Percentiles rank a stretch among this genome's conserved stretches.
Conservation (phyloP, 371 early-diverging fungal genomes). For the Chytridium lagenaria region DNA sequence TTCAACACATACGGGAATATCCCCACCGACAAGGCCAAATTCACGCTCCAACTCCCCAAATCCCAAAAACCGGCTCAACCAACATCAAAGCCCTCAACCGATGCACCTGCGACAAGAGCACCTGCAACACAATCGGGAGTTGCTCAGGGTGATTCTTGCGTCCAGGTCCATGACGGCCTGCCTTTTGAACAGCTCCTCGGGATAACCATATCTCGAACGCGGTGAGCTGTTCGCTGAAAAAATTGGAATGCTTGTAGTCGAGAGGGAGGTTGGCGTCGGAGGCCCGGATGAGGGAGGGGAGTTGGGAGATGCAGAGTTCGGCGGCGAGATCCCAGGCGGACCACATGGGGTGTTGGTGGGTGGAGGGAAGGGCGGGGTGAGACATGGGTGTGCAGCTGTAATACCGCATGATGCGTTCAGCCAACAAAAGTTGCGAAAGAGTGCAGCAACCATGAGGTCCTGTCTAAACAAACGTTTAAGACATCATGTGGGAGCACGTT, state of each 20-base stretch:
- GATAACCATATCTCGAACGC: constrained; percentile 97
- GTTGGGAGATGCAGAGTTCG: constrained; percentile 90
- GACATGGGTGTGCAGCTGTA: constrained; percentile 92
- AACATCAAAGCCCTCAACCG: constrained; percentile 89
- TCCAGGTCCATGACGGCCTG: background rate
- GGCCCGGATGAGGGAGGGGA: constrained; percentile 70
- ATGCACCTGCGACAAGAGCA: constrained; percentile 92
- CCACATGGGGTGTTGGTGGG: constrained; percentile 97
- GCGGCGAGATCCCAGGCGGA: constrained; percentile 92
- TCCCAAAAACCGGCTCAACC: constrained; percentile 90
- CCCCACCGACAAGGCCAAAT: constrained; percentile 91
- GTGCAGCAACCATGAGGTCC: constrained; percentile 93
- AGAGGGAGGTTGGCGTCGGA: constrained; percentile 57
- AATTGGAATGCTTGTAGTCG: constrained; percentile 80
- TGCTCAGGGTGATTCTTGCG: constrained; percentile 77
- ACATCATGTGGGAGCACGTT: constrained; percentile 85
- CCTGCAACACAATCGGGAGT: constrained; percentile 95
- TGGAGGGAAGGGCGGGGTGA: constrained; percentile 81
- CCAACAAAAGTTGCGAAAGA: constrained; percentile 96
- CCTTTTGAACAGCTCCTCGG: constrained; percentile 60
- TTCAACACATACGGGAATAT: constrained; percentile 97
- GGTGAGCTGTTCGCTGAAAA: constrained; percentile 94
- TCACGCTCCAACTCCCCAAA: constrained; percentile 94
- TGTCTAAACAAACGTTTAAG: constrained; percentile 93
- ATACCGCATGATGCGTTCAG: constrained; percentile 92